These are phyloP conservation scores for Floccularia luteovirens DNA, from an alignment of 768 basidiomycete species.

Conservation along the genomic window DNA sequence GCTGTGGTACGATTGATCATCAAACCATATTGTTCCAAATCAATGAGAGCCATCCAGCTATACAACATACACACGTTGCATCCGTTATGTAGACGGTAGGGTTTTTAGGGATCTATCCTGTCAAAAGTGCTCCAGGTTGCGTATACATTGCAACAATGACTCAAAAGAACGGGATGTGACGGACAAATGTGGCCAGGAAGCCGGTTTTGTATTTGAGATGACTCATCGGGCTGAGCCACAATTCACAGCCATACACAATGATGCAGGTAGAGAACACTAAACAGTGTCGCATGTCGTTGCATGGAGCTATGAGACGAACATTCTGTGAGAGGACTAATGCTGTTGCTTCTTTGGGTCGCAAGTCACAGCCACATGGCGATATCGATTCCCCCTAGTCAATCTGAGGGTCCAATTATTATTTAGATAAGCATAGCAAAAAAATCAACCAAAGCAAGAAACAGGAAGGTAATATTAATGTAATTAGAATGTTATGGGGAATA, in stretches of 20 bases:
- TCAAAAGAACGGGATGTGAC: not conserved
- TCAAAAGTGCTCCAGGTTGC: too few species aligned
- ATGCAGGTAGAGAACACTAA: not conserved
- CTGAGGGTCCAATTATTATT: not conserved
- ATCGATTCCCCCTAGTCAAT: not conserved
- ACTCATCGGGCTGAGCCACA: not conserved
- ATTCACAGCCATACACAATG: not conserved
- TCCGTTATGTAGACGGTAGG: too few species aligned
- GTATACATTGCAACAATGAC: too few species aligned
- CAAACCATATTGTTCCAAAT: too few species aligned
- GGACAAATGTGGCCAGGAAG: not conserved
- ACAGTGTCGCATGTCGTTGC: not conserved
- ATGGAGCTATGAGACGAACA: not conserved
- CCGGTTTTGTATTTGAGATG: not conserved
- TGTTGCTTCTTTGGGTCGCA: slow-evolving; percentile 1
- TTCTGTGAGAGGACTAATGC: not conserved
- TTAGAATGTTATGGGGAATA: not conserved
- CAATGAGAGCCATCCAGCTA: too few species aligned
- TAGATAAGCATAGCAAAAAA: not conserved
- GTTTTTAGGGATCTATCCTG: too few species aligned
- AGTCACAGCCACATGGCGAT: slow-evolving; percentile 1
- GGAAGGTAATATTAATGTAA: not conserved
- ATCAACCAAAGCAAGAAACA: not conserved
- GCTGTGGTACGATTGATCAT: too few species aligned
- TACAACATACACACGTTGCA: too few species aligned